These are phyloP conservation scores for Mycocentrospora acerina DNA, from an alignment of 2,329 filamentous ascomycete genomes.

Conservation along the genomic window DNA sequence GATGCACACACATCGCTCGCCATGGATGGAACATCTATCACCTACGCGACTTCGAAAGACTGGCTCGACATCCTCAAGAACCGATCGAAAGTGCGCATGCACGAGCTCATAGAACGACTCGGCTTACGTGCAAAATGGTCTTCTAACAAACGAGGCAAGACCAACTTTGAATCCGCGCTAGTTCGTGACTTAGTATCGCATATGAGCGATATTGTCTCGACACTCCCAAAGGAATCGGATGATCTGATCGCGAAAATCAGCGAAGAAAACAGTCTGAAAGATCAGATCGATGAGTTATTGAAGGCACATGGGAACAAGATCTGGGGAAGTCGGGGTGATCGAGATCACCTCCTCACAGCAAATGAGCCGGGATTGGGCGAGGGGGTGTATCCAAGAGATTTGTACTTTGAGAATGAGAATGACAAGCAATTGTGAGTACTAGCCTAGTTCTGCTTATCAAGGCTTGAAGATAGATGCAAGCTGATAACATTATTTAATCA, in stretches of 20 bases:
- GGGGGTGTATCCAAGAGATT: constrained; percentile 32
- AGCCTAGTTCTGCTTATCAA: too few relatives aligned
- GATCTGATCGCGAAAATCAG: constrained; percentile 33
- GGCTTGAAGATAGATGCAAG: neutral
- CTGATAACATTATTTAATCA: neutral
- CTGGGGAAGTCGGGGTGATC: constrained; percentile 33
- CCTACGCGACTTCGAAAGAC: constrained; percentile 36
- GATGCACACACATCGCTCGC: constrained; percentile 10
- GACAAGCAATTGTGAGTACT: constrained; percentile 32
- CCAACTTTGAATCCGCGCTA: constrained; percentile 39
- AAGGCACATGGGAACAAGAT: constrained; percentile 36
- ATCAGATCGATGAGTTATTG: constrained; percentile 32
- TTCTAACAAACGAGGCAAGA: constrained; percentile 42
- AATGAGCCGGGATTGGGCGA: constrained; percentile 36
- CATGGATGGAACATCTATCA: constrained; percentile 30
- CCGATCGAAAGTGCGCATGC: constrained; percentile 38
- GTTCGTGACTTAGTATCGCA: constrained; percentile 37
- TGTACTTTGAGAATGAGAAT: constrained; percentile 35
- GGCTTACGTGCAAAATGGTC: constrained; percentile 40
- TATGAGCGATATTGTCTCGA: constrained; percentile 36
- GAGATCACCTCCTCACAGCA: constrained; percentile 36
- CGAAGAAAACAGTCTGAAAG: constrained; percentile 29
- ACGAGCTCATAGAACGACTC: constrained; percentile 39
- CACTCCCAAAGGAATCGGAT: constrained; percentile 36
- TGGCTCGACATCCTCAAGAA: constrained; percentile 43